Conservation (phyloP, 257 asterid species). For the Buddleja alternifolia region DNA sequence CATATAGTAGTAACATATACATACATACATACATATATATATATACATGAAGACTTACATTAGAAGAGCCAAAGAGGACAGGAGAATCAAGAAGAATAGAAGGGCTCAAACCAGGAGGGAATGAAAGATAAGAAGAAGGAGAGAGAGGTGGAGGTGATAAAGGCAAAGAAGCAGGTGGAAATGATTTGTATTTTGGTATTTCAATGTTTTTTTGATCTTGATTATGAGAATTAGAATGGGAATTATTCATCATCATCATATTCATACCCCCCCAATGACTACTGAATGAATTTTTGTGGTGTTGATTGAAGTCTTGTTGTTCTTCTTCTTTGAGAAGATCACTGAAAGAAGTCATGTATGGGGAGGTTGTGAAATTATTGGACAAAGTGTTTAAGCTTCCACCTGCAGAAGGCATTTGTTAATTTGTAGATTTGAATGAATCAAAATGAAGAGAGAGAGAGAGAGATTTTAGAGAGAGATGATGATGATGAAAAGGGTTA, state of each 20-base stretch:
- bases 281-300: conserved; percentile 6
- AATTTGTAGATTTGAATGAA: background rate
- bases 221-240: background rate
- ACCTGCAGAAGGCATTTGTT: conserved; percentile 12
- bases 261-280: conserved; percentile 39
- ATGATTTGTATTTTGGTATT: conserved; percentile 53
- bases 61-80: conserved; percentile 58
- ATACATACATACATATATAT: too few relatives aligned
- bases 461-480: background rate
- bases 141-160: conserved; percentile 69
- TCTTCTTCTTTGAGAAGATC: conserved; percentile 32
- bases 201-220: conserved; percentile 8
- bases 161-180: conserved; percentile 62
- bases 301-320: conserved; percentile 14
- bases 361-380: conserved; percentile 20
- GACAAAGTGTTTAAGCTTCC: conserved; percentile 12
- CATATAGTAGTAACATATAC: too few relatives aligned
- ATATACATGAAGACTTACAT: conserved; percentile 45
- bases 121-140: conserved; percentile 69
- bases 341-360: conserved; percentile 35
- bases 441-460: background rate
- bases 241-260: background rate
- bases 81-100: conserved; percentile 84
- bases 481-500: background rate
- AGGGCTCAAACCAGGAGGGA: conserved; percentile 62